Percentiles rank a stretch among this genome's conserved stretches.
These are phyloP conservation scores for Colletotrichum liriopes DNA, from an alignment of 2,329 filamentous ascomycete genomes.

Conservation along the genomic window DNA sequence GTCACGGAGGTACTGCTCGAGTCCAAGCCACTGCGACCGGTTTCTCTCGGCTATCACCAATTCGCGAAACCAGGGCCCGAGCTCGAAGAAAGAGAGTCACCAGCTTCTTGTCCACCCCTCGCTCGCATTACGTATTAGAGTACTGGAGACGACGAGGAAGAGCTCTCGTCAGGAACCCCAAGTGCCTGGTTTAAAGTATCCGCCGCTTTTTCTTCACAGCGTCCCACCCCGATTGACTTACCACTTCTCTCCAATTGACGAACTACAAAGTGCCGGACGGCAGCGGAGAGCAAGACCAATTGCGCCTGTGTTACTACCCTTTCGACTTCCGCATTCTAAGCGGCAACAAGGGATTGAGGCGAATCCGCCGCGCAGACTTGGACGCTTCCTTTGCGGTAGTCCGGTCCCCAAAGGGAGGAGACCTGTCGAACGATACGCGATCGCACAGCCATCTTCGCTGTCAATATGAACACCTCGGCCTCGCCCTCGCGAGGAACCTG, in stretches of 20 bases:
- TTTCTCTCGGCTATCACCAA: conserved; percentile 44
- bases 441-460: neutral
- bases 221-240: neutral
- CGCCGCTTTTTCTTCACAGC: conserved; percentile 11
- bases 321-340: neutral
- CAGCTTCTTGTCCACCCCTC: conserved; percentile 15
- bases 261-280: conserved; percentile 9
- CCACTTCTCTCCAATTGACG: conserved; percentile 9
- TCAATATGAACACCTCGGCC: conserved; percentile 35
- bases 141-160: neutral
- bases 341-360: neutral
- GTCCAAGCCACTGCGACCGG: conserved; percentile 24
- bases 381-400: neutral
- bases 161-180: conserved; percentile 10
- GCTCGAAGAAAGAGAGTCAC: conserved; percentile 28
- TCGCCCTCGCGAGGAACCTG: conserved; percentile 58
- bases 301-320: conserved; percentile 13
- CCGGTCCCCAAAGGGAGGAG: neutral
- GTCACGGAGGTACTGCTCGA: conserved; percentile 14
- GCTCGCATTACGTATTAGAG: conserved; percentile 38
- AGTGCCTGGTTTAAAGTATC: conserved; percentile 20
- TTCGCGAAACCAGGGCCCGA: conserved; percentile 36
- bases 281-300: conserved; percentile 1
- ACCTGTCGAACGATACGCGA: neutral
- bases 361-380: neutral